These are phyloP conservation scores for Spatholobus suberectus DNA, from an alignment of 306 rosid species.

Conservation along the genomic window DNA sequence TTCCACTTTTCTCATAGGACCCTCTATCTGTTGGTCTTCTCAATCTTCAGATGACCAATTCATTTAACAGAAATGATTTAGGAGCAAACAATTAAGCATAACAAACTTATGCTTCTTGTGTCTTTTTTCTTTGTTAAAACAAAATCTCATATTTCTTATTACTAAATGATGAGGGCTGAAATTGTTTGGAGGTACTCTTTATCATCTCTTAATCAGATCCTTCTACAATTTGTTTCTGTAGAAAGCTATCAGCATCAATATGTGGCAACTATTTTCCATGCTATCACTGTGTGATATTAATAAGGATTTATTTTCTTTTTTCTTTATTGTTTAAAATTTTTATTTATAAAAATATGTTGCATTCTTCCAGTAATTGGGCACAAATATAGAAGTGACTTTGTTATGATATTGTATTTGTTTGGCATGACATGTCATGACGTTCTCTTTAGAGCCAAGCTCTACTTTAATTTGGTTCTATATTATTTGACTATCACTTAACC, in stretches of 20 bases:
- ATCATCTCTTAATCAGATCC: constrained; percentile 13
- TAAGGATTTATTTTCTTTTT: not conserved
- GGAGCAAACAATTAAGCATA: not conserved
- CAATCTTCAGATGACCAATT: not conserved
- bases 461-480: constrained; percentile 5
- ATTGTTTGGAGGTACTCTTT: not conserved
- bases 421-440: not conserved
- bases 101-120: constrained; percentile 1
- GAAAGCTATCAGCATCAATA: constrained; percentile 10
- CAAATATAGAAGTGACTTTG: not conserved
- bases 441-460: not conserved
- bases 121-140: not conserved
- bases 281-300: not conserved
- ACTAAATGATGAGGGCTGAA: constrained; percentile 12
- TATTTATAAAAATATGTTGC: not conserved
- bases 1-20: not conserved
- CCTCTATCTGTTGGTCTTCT: not conserved
- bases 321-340: not conserved
- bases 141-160: not conserved
- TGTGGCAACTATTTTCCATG: constrained; percentile 10
- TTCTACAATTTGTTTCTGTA: constrained; percentile 11
- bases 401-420: not conserved
- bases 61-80: constrained; percentile 2
- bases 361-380: constrained; percentile 12
- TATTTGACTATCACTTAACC: constrained; percentile 5